phyloP scores from a whole-genome alignment of 1,139 yeast species.

The Chernovozyma sophiae-reginae region DNA sequence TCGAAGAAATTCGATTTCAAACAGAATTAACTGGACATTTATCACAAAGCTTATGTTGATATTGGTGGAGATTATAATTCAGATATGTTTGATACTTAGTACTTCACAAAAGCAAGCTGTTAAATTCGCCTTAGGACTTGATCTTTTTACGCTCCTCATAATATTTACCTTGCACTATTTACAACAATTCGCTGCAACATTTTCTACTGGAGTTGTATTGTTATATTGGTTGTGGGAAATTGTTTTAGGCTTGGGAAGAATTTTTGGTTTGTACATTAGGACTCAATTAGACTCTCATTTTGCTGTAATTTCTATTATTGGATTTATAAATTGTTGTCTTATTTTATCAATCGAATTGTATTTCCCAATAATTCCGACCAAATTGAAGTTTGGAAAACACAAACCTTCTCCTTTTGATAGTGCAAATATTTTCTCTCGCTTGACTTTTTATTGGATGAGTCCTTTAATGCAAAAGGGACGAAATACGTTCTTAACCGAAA shows the following conservation, averaged over 20 bases:
- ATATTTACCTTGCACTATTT: conserved; percentile 60
- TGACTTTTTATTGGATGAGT: conserved; percentile 91
- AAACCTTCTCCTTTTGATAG: conserved; percentile 61
- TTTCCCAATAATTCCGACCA: conserved; percentile 38
- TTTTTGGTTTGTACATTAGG: conserved; percentile 50
- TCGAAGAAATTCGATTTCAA: conserved; percentile 27
- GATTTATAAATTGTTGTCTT: conserved; percentile 37
- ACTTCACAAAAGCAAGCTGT: too few species aligned
- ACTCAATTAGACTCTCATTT: conserved; percentile 28
- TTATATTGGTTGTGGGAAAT: conserved; percentile 71
- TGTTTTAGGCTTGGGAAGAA: conserved; percentile 32
- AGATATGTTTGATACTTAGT: too few species aligned
- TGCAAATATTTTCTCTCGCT: conserved; percentile 76
- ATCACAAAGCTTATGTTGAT: conserved; percentile 39
- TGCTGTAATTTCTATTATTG: conserved; percentile 38
- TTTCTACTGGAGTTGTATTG: conserved; percentile 67
- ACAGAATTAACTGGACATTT: conserved; percentile 39
- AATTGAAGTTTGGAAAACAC: conserved; percentile 28
- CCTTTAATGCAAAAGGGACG: conserved; percentile 86
- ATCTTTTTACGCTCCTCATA: conserved; percentile 42
- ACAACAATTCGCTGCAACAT: conserved; percentile 62
- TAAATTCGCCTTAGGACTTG: too few species aligned
- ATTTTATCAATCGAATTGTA: conserved; percentile 53
- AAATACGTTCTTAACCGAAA: conserved; percentile 63
- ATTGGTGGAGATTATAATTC: conserved; percentile 40